These are phyloP conservation scores for Trichoderma sp. DNA, from an alignment of 2,329 filamentous ascomycete genomes.

Conservation along the genomic window DNA sequence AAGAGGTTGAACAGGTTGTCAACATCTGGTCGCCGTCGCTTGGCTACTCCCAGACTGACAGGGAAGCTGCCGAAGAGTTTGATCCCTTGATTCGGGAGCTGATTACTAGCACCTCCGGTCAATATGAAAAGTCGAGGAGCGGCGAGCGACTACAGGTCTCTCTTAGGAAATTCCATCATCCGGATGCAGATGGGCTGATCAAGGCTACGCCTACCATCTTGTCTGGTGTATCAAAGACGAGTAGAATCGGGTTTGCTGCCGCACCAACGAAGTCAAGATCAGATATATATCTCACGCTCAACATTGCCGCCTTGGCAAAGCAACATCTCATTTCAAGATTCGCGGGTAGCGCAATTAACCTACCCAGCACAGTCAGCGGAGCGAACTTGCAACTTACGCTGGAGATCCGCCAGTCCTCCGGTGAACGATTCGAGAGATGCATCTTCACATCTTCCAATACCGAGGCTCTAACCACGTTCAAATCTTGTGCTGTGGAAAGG, in stretches of 20 bases:
- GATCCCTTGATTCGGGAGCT: conserved; percentile 70
- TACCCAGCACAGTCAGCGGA: conserved; percentile 60
- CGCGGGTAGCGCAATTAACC: conserved; percentile 70
- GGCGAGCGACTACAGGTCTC: conserved; percentile 78
- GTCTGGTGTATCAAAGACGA: conserved; percentile 75
- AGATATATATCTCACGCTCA: conserved; percentile 90
- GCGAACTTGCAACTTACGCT: conserved; percentile 82
- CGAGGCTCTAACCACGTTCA: conserved; percentile 77
- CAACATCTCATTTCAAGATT: conserved; percentile 69
- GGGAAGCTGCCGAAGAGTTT: conserved; percentile 64
- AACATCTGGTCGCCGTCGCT: conserved; percentile 70
- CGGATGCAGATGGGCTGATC: conserved; percentile 77
- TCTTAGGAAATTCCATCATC: conserved; percentile 72
- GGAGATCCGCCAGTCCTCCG: conserved; percentile 76
- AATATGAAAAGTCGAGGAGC: conserved; percentile 69
- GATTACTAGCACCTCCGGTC: conserved; percentile 69
- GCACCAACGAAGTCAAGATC: conserved; percentile 84
- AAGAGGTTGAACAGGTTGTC: conserved; percentile 72
- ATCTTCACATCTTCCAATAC: conserved; percentile 85
- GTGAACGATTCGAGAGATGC: conserved; percentile 81
- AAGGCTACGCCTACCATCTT: conserved; percentile 85
- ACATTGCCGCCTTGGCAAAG: conserved; percentile 72
- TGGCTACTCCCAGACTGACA: conserved; percentile 50
- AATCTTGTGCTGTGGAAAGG: conserved; percentile 75
- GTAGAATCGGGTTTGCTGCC: conserved; percentile 89